phyloP scores from a whole-genome alignment of 2,329 filamentous ascomycete genomes.

The Aureobasidium sp. region DNA sequence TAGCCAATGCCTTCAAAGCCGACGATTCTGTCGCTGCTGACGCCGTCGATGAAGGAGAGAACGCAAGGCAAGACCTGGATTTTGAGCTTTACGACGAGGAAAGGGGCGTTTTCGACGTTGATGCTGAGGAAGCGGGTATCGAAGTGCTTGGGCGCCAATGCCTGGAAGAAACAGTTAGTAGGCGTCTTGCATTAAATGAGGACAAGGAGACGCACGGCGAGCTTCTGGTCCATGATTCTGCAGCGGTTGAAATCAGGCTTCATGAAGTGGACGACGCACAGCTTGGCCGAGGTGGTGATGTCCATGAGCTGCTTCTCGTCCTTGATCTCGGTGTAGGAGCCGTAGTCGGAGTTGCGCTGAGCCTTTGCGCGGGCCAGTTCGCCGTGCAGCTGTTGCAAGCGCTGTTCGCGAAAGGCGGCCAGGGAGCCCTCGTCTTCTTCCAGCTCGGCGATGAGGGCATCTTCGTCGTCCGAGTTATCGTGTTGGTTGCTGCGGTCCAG shows the following conservation, averaged over 20 bases:
- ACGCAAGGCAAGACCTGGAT: constrained; percentile 52
- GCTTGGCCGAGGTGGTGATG: constrained; percentile 49
- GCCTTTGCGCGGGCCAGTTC: constrained; percentile 46
- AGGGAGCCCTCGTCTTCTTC: constrained; percentile 41
- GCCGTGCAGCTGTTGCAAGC: constrained; percentile 49
- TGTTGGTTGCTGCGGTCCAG: constrained; percentile 34
- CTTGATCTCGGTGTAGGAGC: constrained; percentile 46
- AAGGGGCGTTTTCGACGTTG: constrained; percentile 52
- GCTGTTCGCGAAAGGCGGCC: constrained; percentile 46
- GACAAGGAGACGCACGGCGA: constrained; percentile 30
- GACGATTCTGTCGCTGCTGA: constrained; percentile 47
- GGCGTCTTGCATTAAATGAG: too few species aligned
- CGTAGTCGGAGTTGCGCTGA: constrained; percentile 43
- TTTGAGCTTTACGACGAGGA: constrained; percentile 48
- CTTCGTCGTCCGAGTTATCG: constrained; percentile 44
- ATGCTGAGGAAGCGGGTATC: constrained; percentile 50
- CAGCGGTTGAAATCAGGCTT: constrained; percentile 56
- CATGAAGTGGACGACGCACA: constrained; percentile 55
- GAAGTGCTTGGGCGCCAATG: constrained; percentile 47
- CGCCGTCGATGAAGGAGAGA: constrained; percentile 47
- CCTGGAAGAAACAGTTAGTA: constrained; percentile 2
- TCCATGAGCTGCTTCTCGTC: constrained; percentile 51
- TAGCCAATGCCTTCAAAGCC: constrained; percentile 51
- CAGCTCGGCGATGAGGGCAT: constrained; percentile 52
- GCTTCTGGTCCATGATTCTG: constrained; percentile 51